Conservation (phyloP, 495 filamentous ascomycete species). For the Hypoxylon perforatum region DNA sequence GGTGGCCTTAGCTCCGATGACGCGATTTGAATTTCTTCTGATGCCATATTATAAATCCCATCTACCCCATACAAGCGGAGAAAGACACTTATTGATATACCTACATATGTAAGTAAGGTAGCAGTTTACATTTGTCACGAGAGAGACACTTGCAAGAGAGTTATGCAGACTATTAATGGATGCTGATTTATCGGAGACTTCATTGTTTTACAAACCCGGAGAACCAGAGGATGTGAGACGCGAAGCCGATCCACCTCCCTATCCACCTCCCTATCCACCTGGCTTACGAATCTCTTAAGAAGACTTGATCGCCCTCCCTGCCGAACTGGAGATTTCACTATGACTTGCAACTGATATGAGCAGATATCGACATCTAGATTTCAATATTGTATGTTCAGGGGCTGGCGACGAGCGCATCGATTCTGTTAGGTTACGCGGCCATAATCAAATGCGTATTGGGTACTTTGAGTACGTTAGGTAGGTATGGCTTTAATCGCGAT, state of each 20-base stretch:
- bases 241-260: conserved; percentile 1
- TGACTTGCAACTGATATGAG: too few species aligned
- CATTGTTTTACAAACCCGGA: not conserved
- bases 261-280: not conserved
- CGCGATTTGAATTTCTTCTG: conserved; percentile 27
- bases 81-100: not conserved
- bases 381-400: not conserved
- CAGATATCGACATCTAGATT: too few species aligned
- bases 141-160: not conserved
- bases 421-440: not conserved
- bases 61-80: not conserved
- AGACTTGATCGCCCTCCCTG: too few species aligned
- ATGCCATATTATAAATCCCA: conserved; percentile 31
- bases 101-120: not conserved
- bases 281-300: conserved; percentile 1
- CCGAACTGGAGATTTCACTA: too few species aligned
- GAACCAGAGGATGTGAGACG: not conserved
- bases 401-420: not conserved
- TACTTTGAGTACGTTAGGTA: too few species aligned
- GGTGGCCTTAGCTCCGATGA: conserved; percentile 31
- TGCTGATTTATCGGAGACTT: not conserved
- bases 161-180: not conserved
- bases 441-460: too few species aligned
- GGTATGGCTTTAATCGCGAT: not conserved
- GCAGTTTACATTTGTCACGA: too few species aligned